These are phyloP conservation scores for Cyphellophora europaea DNA, from an alignment of 2,329 filamentous ascomycete genomes.

Conservation along the genomic window DNA sequence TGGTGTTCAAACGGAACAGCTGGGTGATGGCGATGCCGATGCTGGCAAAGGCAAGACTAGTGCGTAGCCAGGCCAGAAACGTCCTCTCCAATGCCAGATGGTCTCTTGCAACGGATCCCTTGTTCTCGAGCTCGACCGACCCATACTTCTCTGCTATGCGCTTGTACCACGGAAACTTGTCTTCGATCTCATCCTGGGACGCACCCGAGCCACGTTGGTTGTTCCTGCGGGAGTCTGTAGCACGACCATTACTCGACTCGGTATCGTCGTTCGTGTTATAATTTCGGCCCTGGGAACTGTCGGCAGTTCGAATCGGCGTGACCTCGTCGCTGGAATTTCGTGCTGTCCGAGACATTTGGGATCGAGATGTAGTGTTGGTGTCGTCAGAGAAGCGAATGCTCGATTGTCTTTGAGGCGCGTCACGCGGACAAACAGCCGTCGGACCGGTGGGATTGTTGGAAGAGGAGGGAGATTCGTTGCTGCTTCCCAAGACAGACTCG, in stretches of 20 bases:
- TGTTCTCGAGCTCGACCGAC: slow-evolving; percentile 55
- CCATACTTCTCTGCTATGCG: slow-evolving; percentile 49
- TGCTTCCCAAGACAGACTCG: too few relatives aligned
- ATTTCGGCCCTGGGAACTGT: slow-evolving; percentile 2
- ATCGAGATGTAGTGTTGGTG: slow-evolving; percentile 8
- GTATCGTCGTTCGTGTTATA: too few relatives aligned
- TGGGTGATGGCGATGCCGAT: slow-evolving; percentile 60
- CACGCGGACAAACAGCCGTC: too few relatives aligned
- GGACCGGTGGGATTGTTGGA: too few relatives aligned
- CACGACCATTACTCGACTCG: too few relatives aligned
- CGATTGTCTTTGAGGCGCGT: slow-evolving; percentile 5
- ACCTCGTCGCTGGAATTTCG: slow-evolving; percentile 13
- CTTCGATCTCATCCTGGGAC: slow-evolving; percentile 6
- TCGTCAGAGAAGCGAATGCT: slow-evolving; percentile 16
- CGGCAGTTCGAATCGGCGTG: slow-evolving; percentile 15
- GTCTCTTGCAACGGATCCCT: slow-evolving; percentile 56
- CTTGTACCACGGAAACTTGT: slow-evolving; percentile 33
- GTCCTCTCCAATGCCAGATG: slow-evolving; percentile 58
- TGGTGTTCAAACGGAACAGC: slow-evolving; percentile 55
- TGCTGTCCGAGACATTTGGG: slow-evolving; percentile 13
- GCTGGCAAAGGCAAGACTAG: slow-evolving; percentile 54
- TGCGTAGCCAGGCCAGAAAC: slow-evolving; percentile 60
- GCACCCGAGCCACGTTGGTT: background rate
- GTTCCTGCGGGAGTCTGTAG: too few relatives aligned
- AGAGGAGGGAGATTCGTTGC: too few relatives aligned